Evolutionary conservation across 140 eudicot species (phyloP).

Genomic region (Cichorium intybus): DNA sequence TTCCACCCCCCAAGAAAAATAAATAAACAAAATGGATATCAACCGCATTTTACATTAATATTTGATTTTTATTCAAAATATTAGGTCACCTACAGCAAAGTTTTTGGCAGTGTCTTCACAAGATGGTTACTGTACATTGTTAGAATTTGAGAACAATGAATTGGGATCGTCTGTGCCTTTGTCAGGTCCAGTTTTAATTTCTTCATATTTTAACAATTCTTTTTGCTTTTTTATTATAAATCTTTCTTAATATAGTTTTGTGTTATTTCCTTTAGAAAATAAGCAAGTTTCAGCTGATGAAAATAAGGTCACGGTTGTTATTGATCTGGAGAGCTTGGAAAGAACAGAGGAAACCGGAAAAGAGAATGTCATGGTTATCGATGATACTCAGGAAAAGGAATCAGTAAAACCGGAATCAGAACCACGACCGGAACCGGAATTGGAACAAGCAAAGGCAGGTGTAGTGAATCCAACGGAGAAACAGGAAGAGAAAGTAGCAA

Average conservation of each 20-base stretch:
- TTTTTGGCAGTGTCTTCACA: conserved; percentile 82
- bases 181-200: conserved; percentile 46
- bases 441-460: background rate
- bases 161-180: conserved; percentile 58
- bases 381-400: conserved; percentile 30
- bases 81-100: conserved; percentile 82
- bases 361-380: conserved; percentile 9
- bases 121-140: conserved; percentile 91
- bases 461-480: conserved; percentile 21
- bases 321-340: conserved; percentile 21
- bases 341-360: conserved; percentile 19
- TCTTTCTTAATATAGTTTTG: background rate
- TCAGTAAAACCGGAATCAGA: conserved; percentile 28
- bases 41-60: background rate
- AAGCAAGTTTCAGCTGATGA: conserved; percentile 24
- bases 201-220: background rate
- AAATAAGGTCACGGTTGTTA: conserved; percentile 12
- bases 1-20: no score
- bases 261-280: conserved; percentile 22
- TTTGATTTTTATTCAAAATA: background rate
- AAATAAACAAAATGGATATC: no score
- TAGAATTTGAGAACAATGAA: conserved; percentile 83
- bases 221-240: background rate
- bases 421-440: background rate
- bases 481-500: conserved; percentile 34